A percentile compares a stretch with the other conserved stretches of the same genome.
Conservation (phyloP, 2,329 filamentous ascomycete species). For the Cryphonectria naterciae region DNA sequence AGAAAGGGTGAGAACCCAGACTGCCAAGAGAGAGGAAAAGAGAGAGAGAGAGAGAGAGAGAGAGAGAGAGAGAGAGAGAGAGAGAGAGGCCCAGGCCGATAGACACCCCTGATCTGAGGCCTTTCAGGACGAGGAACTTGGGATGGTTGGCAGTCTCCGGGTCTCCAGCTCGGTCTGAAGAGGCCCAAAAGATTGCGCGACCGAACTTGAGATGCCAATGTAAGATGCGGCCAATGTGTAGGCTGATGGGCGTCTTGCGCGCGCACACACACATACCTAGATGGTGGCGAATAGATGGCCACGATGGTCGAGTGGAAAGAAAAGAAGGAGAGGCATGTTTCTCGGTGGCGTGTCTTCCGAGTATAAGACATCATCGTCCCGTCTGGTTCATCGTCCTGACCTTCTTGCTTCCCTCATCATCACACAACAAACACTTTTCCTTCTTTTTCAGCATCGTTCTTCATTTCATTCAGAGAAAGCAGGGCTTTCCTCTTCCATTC, state of each 20-base stretch:
- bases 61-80: neutral
- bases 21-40: neutral
- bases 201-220: neutral
- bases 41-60: neutral
- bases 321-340: neutral
- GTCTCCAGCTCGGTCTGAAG: neutral
- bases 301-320: neutral
- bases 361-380: neutral
- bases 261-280: neutral
- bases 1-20: neutral
- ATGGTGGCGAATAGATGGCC: neutral
- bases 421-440: neutral
- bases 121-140: neutral
- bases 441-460: neutral
- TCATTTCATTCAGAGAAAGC: neutral
- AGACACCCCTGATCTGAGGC: neutral
- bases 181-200: neutral
- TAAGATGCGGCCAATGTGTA: neutral
- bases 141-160: neutral
- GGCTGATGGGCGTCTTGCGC: neutral
- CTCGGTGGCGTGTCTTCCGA: neutral
- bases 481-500: constrained; percentile 1
- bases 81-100: neutral
- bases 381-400: neutral
- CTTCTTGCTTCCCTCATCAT: neutral